Evolutionary conservation across 768 basidiomycete genomes (phyloP).

Genomic region (Xerocomus potaroensis): DNA sequence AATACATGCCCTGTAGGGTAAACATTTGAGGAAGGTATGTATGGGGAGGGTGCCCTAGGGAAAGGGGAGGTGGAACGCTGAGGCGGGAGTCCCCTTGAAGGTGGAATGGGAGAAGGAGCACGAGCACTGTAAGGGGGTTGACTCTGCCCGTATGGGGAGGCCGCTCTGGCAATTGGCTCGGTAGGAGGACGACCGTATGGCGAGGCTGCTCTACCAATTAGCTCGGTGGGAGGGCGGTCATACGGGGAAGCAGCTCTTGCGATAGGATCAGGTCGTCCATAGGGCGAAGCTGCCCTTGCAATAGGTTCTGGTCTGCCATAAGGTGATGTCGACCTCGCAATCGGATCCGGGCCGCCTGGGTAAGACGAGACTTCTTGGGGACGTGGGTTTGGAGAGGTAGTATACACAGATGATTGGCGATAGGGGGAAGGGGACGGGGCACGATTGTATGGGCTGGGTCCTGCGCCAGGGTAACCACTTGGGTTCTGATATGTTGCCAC

Average conservation of each 20-base stretch:
- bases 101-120: conserved; percentile 29
- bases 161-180: conserved; percentile 39
- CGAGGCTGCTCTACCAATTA: conserved; percentile 35
- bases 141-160: conserved; percentile 29
- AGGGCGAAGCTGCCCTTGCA: conserved; percentile 31
- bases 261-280: conserved; percentile 28
- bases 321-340: conserved; percentile 22
- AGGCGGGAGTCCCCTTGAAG: conserved; percentile 13
- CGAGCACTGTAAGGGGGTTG: conserved; percentile 26
- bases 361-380: conserved; percentile 43
- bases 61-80: conserved; percentile 30
- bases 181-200: conserved; percentile 33
- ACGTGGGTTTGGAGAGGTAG: conserved; percentile 46
- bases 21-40: conserved; percentile 27
- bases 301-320: conserved; percentile 33
- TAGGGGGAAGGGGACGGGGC: conserved; percentile 35
- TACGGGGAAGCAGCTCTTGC: conserved; percentile 26
- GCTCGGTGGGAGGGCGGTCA: conserved; percentile 33
- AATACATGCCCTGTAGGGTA: conserved; percentile 57
- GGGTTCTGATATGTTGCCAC: conserved; percentile 26
- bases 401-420: conserved; percentile 30
- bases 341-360: conserved; percentile 34
- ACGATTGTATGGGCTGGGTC: conserved; percentile 27
- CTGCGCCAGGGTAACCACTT: conserved; percentile 26
- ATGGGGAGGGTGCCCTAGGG: conserved; percentile 29